Evolutionary conservation across 192 early-diverging fungal genomes (phyloP).

Genomic region (Jimgerdemannia lactiflua): DNA sequence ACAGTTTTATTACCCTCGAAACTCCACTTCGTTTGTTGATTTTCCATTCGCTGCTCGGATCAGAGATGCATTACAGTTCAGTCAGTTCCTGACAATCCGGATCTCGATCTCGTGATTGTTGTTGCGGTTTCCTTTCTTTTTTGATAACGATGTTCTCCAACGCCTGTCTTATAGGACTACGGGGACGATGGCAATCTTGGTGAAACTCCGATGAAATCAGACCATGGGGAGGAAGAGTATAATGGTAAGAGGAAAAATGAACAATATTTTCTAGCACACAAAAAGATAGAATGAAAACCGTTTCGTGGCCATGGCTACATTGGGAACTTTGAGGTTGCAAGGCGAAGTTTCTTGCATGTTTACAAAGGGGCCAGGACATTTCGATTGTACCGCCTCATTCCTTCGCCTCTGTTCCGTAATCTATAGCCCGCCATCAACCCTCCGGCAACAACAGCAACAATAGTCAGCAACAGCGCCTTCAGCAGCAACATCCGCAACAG

Average conservation of each 20-base stretch:
- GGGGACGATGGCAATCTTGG: neutral
- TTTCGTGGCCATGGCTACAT: too few relatives aligned
- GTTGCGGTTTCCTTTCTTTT: neutral
- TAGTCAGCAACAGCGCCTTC: neutral
- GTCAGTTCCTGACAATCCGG: too few relatives aligned
- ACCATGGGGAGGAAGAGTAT: neutral
- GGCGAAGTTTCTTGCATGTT: neutral
- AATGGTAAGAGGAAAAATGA: slow-evolving; percentile 10
- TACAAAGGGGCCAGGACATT: neutral
- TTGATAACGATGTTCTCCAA: slow-evolving; percentile 9
- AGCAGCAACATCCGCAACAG: slow-evolving; percentile 13
- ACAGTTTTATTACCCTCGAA: too few relatives aligned
- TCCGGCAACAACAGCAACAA: neutral
- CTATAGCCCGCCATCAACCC: neutral
- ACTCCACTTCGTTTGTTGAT: too few relatives aligned
- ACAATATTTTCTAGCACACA: too few relatives aligned
- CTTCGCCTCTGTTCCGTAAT: neutral
- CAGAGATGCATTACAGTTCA: too few relatives aligned
- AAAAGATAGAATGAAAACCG: too few relatives aligned
- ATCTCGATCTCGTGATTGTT: too few relatives aligned
- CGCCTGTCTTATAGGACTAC: slow-evolving; percentile 4
- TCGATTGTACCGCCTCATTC: too few relatives aligned
- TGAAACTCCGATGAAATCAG: neutral
- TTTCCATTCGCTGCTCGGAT: too few relatives aligned
- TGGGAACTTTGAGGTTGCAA: too few relatives aligned